Base-by-base conservation (phyloP, 2,329 filamentous ascomycete species). In the Rugonectria rugulosa region DNA sequence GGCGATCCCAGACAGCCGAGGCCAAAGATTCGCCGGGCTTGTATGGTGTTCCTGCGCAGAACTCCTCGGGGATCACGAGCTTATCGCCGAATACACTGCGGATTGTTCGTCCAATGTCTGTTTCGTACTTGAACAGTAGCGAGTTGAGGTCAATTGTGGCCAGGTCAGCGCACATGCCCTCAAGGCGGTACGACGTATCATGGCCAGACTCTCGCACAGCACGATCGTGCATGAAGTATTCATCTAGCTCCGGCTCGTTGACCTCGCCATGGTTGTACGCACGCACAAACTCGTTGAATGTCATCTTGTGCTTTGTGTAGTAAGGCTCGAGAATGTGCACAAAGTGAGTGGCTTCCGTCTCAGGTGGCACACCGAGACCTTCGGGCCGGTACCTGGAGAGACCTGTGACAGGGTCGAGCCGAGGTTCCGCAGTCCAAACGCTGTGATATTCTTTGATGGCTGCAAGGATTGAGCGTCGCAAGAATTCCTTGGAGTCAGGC, bases 381-480 rank as follows among this genome's bases (percentile, higher is more conserved):
- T 91, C 87, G 0, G 93, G 91, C 41, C 91, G 85, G 74, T 97
- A 97, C 63, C 91, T 83, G 7, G 92, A 95, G 19, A 97, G 80
- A 5, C 92, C 91, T 19, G 90, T 92, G 38, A 84, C 82, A 0
- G 84, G 85, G 64, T 97, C 93, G 41, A 90, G 81, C 31, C 93
- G 88, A 48, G 93, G 93, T 63, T 88, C 83, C 9, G 84, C 78
- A 74, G 87, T 91, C 93, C 93, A 97, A 3, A 97, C 91, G 55
- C 85, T 91, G 74, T 96, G 87, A 72, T 97, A 97, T 73, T 97
- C 93, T 76, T 98, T 99, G 79, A 98, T 97, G 10, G 94, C 95
- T 6, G 95, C 94, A 32, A 97, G 81, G 24, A 92, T 90, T 6
- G 92, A 86, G 14, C 84, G 84, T 26, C 86, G 85, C 60, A 99